Percentiles rank a stretch among this genome's conserved stretches.
Conservation (phyloP, 208 protist genomes). For the Phytomonas sp. region DNA sequence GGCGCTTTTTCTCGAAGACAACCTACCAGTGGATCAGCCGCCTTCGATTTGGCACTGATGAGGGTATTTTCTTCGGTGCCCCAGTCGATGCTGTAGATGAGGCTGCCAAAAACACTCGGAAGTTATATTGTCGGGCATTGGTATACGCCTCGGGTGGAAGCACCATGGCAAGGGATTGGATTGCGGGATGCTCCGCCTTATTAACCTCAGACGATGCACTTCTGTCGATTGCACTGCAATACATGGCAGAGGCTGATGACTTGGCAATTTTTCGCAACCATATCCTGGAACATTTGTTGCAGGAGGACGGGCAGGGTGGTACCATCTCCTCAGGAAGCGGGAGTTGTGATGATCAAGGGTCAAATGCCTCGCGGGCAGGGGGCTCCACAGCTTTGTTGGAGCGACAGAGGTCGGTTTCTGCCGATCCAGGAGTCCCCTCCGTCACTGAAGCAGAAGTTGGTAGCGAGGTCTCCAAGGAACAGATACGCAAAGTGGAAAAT, state of each 20-base stretch:
- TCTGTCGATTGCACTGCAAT: constrained; percentile 57
- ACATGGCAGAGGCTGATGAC: constrained; percentile 45
- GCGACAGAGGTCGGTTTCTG: too few species aligned
- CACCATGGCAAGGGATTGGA: constrained; percentile 63
- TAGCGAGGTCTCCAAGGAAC: constrained; percentile 3
- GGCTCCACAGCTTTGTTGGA: too few species aligned
- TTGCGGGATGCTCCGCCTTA: constrained; percentile 57
- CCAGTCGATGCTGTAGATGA: constrained; percentile 22
- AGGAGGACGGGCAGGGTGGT: constrained; percentile 8
- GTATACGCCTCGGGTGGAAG: constrained; percentile 57
- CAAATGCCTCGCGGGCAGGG: not conserved
- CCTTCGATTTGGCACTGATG: constrained; percentile 41
- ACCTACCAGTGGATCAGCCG: constrained; percentile 31
- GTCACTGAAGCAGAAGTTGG: not conserved
- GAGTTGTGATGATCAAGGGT: not conserved
- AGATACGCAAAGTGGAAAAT: constrained; percentile 19
- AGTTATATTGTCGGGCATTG: constrained; percentile 79
- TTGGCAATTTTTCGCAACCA: constrained; percentile 37
- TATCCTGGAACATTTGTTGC: constrained; percentile 25
- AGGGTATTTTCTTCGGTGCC: constrained; percentile 41
- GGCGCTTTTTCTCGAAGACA: constrained; percentile 22
- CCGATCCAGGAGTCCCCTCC: too few species aligned
- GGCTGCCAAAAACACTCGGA: constrained; percentile 29
- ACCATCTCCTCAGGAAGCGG: not conserved
- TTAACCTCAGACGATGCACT: constrained; percentile 34